Percentiles rank a stretch among this genome's conserved stretches.
phyloP scores from a whole-genome alignment of 345 rosid genomes.

The Euphorbia pulcherrima region DNA sequence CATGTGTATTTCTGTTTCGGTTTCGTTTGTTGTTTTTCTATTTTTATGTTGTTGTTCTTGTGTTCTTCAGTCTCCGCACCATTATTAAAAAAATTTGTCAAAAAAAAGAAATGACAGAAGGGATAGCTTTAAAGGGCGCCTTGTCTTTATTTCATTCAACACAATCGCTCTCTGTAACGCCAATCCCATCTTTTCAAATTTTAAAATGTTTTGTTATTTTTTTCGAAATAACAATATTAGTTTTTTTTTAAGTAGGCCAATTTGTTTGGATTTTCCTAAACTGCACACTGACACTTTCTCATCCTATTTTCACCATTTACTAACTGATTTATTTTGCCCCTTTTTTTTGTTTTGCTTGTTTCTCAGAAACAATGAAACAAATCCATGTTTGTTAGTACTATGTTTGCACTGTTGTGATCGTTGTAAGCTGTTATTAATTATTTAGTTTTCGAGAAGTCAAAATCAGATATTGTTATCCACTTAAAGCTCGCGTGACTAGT shows the following conservation, averaged over 20 bases:
- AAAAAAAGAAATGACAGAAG: constrained; percentile 35
- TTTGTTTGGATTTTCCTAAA: constrained; percentile 14
- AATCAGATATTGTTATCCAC: no score
- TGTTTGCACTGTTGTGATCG: no score
- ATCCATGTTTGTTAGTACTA: no score
- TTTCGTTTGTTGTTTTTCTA: neutral
- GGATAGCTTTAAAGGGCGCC: constrained; percentile 46
- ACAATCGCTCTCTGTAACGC: neutral
- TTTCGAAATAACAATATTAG: neutral
- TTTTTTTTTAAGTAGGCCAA: neutral
- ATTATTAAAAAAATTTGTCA: constrained; percentile 6
- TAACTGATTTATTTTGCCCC: no score
- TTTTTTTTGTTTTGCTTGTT: no score
- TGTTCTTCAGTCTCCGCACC: constrained; percentile 22
- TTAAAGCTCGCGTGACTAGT: no score
- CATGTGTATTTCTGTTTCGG: constrained; percentile 8
- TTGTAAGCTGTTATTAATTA: no score
- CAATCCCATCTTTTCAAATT: neutral
- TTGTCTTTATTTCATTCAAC: constrained; percentile 32
- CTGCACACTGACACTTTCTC: neutral
- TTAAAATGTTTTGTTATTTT: neutral
- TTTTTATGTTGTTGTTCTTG: constrained; percentile 19
- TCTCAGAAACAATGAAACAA: no score
- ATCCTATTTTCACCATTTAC: neutral
- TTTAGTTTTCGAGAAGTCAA: no score